These are phyloP conservation scores for Fraxinus xanthoxyloides DNA, from an alignment of 305 asterid species.

Conservation along the genomic window DNA sequence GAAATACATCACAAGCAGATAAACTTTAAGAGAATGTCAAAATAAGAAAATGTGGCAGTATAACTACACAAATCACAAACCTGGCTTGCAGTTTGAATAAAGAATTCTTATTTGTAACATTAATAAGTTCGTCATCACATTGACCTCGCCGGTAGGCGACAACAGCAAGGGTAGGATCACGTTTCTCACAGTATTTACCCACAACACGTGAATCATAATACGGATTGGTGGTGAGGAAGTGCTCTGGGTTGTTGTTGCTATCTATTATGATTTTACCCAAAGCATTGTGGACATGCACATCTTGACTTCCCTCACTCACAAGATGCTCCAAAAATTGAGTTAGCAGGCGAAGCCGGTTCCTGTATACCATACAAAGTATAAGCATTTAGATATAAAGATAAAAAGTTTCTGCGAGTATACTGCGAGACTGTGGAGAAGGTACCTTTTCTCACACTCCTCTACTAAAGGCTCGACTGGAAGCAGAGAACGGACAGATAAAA, in stretches of 20 bases:
- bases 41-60: neutral
- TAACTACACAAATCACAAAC: constrained; percentile 39
- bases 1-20: constrained; percentile 14
- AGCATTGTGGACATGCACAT: constrained; percentile 98
- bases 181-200: constrained; percentile 98
- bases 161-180: constrained; percentile 99
- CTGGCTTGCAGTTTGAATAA: constrained; percentile 97
- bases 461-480: constrained; percentile 99
- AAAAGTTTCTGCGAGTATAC: constrained; percentile 2
- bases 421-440: constrained; percentile 1
- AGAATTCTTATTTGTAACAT: constrained; percentile 91
- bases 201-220: constrained; percentile 97
- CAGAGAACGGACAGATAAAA: constrained; percentile 95
- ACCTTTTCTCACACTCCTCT: constrained; percentile 99
- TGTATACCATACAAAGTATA: constrained; percentile 34
- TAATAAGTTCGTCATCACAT: constrained; percentile 95
- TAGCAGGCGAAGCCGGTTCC: constrained; percentile 97
- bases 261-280: constrained; percentile 96
- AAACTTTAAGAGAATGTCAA: neutral
- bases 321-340: constrained; percentile 99
- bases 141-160: constrained; percentile 98
- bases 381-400: constrained; percentile 12
- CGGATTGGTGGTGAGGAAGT: constrained; percentile 98
- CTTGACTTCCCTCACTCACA: constrained; percentile 99
- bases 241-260: constrained; percentile 98